Base-by-base conservation (phyloP, 2,329 filamentous ascomycete species). In the Ophiostoma populinum region DNA sequence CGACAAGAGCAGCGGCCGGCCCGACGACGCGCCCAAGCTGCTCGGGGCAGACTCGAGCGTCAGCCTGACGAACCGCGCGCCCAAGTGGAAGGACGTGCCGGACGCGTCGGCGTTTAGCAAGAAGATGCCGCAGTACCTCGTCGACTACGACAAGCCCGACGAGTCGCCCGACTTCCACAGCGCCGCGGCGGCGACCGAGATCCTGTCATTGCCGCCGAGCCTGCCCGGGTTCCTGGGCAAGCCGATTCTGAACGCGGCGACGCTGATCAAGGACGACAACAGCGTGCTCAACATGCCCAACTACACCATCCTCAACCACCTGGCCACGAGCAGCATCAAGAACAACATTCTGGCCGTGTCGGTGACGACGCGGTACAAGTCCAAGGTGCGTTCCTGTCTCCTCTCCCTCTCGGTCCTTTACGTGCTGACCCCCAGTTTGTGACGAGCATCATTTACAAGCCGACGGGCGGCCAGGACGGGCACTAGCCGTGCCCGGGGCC, bases 241-340 rank as follows among this genome's bases (percentile, higher is more conserved):
- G 59, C 90, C 86, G 21, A 94, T 98, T 40, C 59, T 98, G 44
- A 98, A 98, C 54, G 81, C 81, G 32, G 77, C 75, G 3, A 85
- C 82, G 18, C 75, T 87, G 6, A 83, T 93, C 66, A 95, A 95
- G 61, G 90, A 98, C 53, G 90, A 98, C 57, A 93, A 87, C 55
- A 94, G 86, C 57, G 90, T 98, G 41, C 61, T 98, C 43, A 90
- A 83, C 46, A 87, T 94, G 69, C 90, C 90, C 11, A 98, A 95
- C 49, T 87, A 98, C 51, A 94, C 90, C 0, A 83, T 95, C 21
- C 61, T 98, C 43, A 98, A 98, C 46, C 90, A 98, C 55, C 62
- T 98, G 46, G 87, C 87, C 32, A 98, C 90, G 3, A 95, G 87
- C 56, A 94, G 86, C 55, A 98, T 98, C 56, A 94, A 93, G 62